Percentiles rank a stretch among this genome's conserved stretches.
phyloP scores from a whole-genome alignment of 2,329 filamentous ascomycete species.

The Ceratocystiopsis sp. region DNA sequence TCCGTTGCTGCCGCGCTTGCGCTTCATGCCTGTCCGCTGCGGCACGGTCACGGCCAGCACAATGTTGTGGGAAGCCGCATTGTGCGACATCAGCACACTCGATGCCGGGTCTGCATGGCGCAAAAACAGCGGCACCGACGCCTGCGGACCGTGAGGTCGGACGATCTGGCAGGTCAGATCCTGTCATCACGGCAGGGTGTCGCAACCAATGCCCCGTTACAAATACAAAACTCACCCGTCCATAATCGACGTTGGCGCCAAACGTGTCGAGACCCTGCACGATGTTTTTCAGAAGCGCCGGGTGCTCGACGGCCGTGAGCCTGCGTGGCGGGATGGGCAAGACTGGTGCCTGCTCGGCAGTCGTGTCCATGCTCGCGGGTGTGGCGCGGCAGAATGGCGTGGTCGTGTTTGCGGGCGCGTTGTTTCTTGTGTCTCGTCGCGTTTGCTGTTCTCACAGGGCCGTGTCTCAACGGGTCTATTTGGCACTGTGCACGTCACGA shows the following conservation, averaged over 20 bases:
- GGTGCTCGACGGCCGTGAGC: slow-evolving; percentile 27
- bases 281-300: slow-evolving; percentile 22
- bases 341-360: slow-evolving; percentile 14
- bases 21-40: slow-evolving; percentile 68
- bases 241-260: slow-evolving; percentile 21
- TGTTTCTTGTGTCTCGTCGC: background rate
- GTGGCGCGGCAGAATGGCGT: background rate
- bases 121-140: slow-evolving; percentile 52
- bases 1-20: slow-evolving; percentile 59
- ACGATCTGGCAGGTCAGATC: slow-evolving; percentile 9
- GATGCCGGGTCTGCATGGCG: slow-evolving; percentile 65
- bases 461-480: no score
- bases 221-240: slow-evolving; percentile 17
- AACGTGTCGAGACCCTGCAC: slow-evolving; percentile 25
- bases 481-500: no score
- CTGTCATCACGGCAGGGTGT: no score
- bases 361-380: background rate
- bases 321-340: slow-evolving; percentile 21
- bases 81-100: slow-evolving; percentile 61
- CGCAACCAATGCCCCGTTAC: no score
- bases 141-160: slow-evolving; percentile 17
- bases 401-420: no score
- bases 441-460: no score
- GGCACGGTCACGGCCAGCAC: slow-evolving; percentile 77
- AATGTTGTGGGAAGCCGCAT: slow-evolving; percentile 62